Evolutionary conservation across 2,329 filamentous ascomycete species (phyloP), one percentile per base, ranked within the genome.

Genomic region (Didymosphaeria variabile): DNA sequence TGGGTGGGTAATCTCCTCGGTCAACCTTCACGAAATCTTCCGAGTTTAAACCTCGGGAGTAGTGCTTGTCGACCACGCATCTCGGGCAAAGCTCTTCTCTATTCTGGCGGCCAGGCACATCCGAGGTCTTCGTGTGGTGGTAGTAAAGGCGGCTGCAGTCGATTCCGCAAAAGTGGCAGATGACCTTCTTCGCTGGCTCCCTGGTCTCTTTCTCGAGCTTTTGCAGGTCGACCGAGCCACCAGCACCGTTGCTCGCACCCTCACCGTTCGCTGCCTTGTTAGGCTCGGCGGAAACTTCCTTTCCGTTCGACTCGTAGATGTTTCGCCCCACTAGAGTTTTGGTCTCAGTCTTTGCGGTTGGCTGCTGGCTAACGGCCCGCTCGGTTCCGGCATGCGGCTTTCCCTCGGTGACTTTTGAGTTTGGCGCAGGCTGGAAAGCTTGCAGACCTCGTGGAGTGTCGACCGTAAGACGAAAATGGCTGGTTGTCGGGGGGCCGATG

Each of bases 391-490:
- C 74, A 66, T 86, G 82, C 49, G 85, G 81, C 74, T 89, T 90
- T 42, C 89, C 88, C 2, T 85, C 75, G 6, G 87, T 87, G 45
- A 86, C 70, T 36, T 77, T 78, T 7, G 92, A 88, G 69, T 93
- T 91, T 1, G 93, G 90, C 19, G 91, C 91, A 19, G 95, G 95
- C 76, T 99, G 95, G 87, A 94, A 97, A 26, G 94, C 91, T 78
- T 98, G 94, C 55, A 99, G 86, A 40, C 95, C 95, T 61, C 95
- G 90, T 56, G 95, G 95, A 0, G 95, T 99, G 77, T 99, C 95
- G 74, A 93, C 95, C 59, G 94, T 94, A 63, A 98, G 90, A 77
- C 93, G 91, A 86, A 99, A 99, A 78, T 99, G 95, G 42, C 95
- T 95, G 4, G 95, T 99, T 74, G 97, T 98, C 7, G 95, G 95